phyloP scores from a whole-genome alignment of 140 eudicot genomes.

The Stevia rebaudiana region DNA sequence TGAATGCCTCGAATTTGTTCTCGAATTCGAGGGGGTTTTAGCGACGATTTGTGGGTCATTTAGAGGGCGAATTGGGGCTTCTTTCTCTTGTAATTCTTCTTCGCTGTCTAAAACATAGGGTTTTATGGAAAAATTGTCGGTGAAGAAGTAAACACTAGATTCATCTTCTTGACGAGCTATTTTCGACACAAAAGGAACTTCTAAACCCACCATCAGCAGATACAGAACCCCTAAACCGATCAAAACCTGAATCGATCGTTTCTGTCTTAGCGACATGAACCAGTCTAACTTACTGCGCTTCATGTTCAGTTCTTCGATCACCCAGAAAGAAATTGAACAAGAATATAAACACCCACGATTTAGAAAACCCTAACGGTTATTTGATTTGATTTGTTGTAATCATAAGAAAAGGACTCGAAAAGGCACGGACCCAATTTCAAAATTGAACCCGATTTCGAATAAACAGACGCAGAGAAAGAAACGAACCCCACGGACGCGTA shows the following conservation, averaged over 20 bases:
- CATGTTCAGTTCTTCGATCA: slow-evolving; percentile 24
- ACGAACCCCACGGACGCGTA: slow-evolving; percentile 18
- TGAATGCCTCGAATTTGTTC: slow-evolving; percentile 22
- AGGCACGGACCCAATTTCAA: neutral
- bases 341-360: slow-evolving; percentile 17
- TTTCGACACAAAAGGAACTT: slow-evolving; percentile 60
- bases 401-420: no score
- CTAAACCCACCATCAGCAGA: slow-evolving; percentile 57
- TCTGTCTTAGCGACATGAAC: slow-evolving; percentile 42
- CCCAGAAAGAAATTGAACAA: slow-evolving; percentile 12
- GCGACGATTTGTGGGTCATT: slow-evolving; percentile 31
- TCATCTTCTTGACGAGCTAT: slow-evolving; percentile 45
- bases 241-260: slow-evolving; percentile 51
- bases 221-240: slow-evolving; percentile 50
- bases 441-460: slow-evolving; percentile 1
- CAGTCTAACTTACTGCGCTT: slow-evolving; percentile 44
- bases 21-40: slow-evolving; percentile 34
- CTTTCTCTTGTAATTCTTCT: slow-evolving; percentile 56
- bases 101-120: slow-evolving; percentile 49
- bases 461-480: slow-evolving; percentile 11
- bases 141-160: slow-evolving; percentile 24
- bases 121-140: slow-evolving; percentile 27
- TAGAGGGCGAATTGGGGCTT: slow-evolving; percentile 61
- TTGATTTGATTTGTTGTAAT: slow-evolving; percentile 12
- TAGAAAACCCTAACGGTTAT: slow-evolving; percentile 35